phyloP scores from a whole-genome alignment of 768 basidiomycete species.

The Sarcodon aspratus region DNA sequence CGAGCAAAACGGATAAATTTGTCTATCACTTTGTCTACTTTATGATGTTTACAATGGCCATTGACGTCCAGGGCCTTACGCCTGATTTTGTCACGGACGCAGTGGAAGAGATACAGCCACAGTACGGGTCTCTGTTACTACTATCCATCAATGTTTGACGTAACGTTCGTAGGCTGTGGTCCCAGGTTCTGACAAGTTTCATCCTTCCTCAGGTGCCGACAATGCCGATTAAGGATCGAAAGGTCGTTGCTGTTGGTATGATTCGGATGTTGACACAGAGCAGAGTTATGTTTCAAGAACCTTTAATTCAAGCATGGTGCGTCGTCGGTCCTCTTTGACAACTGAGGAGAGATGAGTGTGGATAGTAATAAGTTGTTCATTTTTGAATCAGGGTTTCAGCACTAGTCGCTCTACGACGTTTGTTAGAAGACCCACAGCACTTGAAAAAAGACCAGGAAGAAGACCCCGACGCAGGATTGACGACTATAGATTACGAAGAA shows the following conservation, averaged over 20 bases:
- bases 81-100: constrained; percentile 73
- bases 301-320: constrained; percentile 57
- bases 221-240: constrained; percentile 74
- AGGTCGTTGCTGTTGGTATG: constrained; percentile 72
- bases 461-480: constrained; percentile 47
- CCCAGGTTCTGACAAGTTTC: constrained; percentile 65
- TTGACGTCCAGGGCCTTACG: constrained; percentile 60
- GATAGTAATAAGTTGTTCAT: background rate
- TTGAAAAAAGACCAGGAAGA: constrained; percentile 35
- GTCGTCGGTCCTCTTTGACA: constrained; percentile 4
- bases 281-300: constrained; percentile 52
- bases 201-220: constrained; percentile 74
- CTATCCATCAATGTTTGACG: constrained; percentile 5
- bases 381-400: constrained; percentile 45
- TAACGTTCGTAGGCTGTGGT: constrained; percentile 50
- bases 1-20: constrained; percentile 83
- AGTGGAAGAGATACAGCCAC: constrained; percentile 76
- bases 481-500: constrained; percentile 84
- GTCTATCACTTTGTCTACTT: constrained; percentile 76
- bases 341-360: background rate
- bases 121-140: constrained; percentile 33
- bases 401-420: constrained; percentile 60
- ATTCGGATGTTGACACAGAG: constrained; percentile 72
- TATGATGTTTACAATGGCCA: constrained; percentile 61
- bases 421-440: constrained; percentile 72